These are phyloP conservation scores for Leptographium radiaticola DNA, from an alignment of 2,329 filamentous ascomycete genomes.

Conservation along the genomic window DNA sequence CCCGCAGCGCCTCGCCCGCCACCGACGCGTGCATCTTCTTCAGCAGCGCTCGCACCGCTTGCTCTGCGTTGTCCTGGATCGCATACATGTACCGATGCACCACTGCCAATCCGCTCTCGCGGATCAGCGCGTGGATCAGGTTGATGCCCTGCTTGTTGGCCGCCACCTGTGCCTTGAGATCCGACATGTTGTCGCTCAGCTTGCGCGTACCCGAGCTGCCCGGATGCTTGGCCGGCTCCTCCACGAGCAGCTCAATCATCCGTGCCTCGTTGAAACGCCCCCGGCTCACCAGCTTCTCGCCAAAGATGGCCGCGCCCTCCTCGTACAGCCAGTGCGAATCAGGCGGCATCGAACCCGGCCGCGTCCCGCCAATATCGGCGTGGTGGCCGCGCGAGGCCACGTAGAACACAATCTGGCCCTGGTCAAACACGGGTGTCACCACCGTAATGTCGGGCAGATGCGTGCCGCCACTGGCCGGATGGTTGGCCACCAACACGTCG, in stretches of 20 bases:
- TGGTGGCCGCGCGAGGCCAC: conserved; percentile 71
- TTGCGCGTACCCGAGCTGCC: not conserved
- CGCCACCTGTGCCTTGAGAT: conserved; percentile 57
- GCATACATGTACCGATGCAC: conserved; percentile 50
- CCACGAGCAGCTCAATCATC: conserved; percentile 43
- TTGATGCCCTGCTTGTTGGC: conserved; percentile 65
- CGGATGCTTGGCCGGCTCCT: conserved; percentile 43
- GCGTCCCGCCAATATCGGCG: conserved; percentile 40
- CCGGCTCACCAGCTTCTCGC: conserved; percentile 59
- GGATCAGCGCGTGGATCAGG: conserved; percentile 55
- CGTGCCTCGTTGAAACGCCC: conserved; percentile 67
- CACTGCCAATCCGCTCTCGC: conserved; percentile 42
- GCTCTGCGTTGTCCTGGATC: conserved; percentile 64
- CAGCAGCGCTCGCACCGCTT: conserved; percentile 56
- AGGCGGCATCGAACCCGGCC: conserved; percentile 69
- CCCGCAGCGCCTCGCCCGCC: conserved; percentile 19
- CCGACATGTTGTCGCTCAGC: not conserved
- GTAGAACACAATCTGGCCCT: conserved; percentile 66
- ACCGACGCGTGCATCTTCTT: conserved; percentile 48
- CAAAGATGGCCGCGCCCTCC: conserved; percentile 52
- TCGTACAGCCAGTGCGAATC: conserved; percentile 52
- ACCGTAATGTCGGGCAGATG: conserved; percentile 76
- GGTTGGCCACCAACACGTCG: conserved; percentile 72
- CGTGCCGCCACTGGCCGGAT: conserved; percentile 46
- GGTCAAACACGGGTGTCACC: conserved; percentile 62